Evolutionary conservation across 1,284 basidiomycete genomes (phyloP).

Genomic region (Psilocybe mexicana): DNA sequence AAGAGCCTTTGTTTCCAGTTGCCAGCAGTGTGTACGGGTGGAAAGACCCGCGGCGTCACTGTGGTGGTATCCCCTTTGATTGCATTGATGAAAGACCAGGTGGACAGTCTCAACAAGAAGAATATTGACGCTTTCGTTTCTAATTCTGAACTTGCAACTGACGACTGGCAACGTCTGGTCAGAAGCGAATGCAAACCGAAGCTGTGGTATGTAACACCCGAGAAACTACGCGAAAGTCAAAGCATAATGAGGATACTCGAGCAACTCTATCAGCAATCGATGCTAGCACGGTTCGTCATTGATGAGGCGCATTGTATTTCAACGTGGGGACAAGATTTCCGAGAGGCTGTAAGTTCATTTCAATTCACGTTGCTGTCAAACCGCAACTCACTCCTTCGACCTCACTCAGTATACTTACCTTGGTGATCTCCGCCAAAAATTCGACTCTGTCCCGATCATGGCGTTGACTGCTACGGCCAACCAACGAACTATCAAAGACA

Average conservation of each 20-base stretch:
- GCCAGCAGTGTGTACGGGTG: slow-evolving; percentile 80
- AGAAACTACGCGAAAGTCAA: slow-evolving; percentile 74
- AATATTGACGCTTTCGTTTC: slow-evolving; percentile 75
- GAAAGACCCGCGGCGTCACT: slow-evolving; percentile 80
- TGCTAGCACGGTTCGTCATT: slow-evolving; percentile 88
- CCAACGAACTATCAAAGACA: slow-evolving; percentile 74
- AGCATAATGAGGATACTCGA: slow-evolving; percentile 59
- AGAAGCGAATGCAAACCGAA: slow-evolving; percentile 47
- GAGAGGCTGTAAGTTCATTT: slow-evolving; percentile 59
- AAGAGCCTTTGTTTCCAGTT: slow-evolving; percentile 89
- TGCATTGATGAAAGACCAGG: slow-evolving; percentile 92
- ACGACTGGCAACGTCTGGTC: slow-evolving; percentile 46
- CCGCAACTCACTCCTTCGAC: slow-evolving; percentile 6
- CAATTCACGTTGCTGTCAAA: background rate
- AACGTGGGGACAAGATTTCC: slow-evolving; percentile 85
- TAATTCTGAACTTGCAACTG: slow-evolving; percentile 58
- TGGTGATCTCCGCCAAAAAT: slow-evolving; percentile 68
- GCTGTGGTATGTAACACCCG: slow-evolving; percentile 93
- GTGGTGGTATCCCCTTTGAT: slow-evolving; percentile 91
- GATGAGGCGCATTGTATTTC: slow-evolving; percentile 96
- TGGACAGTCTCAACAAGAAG: slow-evolving; percentile 66
- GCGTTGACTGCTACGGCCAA: slow-evolving; percentile 96
- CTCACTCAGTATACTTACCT: slow-evolving; percentile 64
- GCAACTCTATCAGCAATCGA: slow-evolving; percentile 53
- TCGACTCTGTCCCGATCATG: slow-evolving; percentile 87